These are phyloP conservation scores for Akanthomyces dipterigenus DNA, from an alignment of 2,329 filamentous ascomycete genomes.

Conservation along the genomic window DNA sequence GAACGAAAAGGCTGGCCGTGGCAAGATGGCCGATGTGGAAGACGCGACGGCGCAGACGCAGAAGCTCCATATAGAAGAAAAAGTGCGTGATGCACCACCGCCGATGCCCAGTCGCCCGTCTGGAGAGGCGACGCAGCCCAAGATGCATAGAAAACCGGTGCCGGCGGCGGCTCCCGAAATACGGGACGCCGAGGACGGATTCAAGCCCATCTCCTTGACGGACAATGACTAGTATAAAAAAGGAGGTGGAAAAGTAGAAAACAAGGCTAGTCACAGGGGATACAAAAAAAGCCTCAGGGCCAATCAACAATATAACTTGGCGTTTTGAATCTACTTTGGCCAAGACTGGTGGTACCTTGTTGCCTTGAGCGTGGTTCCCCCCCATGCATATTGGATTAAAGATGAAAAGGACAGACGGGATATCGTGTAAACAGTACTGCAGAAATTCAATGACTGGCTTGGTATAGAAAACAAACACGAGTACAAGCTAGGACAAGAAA, in stretches of 20 bases:
- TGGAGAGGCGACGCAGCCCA: background rate
- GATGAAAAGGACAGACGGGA: background rate
- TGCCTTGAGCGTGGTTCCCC: background rate
- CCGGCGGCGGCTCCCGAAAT: background rate
- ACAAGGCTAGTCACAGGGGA: too few species aligned
- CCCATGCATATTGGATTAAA: background rate
- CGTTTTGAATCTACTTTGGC: too few species aligned
- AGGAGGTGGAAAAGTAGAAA: background rate
- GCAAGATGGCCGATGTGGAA: background rate
- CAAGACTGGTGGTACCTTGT: too few species aligned
- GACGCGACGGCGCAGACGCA: background rate
- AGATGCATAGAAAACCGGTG: slow-evolving; percentile 5
- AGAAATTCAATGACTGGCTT: background rate
- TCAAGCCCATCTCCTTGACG: background rate
- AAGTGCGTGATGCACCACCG: background rate
- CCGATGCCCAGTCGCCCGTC: background rate
- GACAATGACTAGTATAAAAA: background rate
- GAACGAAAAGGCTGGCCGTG: background rate
- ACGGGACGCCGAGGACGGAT: background rate
- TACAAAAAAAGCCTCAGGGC: too few species aligned
- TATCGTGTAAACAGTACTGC: background rate
- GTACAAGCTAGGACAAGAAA: slow-evolving; percentile 14
- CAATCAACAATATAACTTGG: too few species aligned
- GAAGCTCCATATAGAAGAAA: background rate
- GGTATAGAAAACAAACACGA: slow-evolving; percentile 8